Base-by-base conservation (phyloP, 108 stramenopile genomes). In the Nitzschia palea region DNA sequence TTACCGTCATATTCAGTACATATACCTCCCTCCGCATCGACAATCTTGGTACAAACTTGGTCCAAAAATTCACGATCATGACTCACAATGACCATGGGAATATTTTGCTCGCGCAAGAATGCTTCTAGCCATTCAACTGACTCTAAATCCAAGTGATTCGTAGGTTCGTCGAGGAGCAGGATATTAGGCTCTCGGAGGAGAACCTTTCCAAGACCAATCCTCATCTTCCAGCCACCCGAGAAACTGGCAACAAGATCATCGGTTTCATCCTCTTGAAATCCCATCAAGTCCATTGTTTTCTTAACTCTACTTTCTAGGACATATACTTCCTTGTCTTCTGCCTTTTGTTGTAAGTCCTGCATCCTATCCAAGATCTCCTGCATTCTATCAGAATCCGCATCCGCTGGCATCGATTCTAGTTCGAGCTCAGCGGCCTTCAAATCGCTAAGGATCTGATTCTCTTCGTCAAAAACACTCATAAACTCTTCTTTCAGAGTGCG, bases 51-150 rank as follows among this genome's bases (percentile, higher is more conserved):
- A 81, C 96, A 95, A 17, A 95, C 96, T 68, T 94, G 95, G 81
- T 98, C 98, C 55, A 99, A 82, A 73, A 99, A 99, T 77, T 97
- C 98, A 62, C 98, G 90, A 89, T 99, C 98, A 71, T 99, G 98
- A 63, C 92, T 95, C 6, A 99, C 98, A 65, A 99, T 97, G 30
- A 97, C 82, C 96, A 99, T 97, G 26, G 98, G 97, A 40, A 97
- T 80, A 52, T 84, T 94, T 69, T 97, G 97, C 57, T 96, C 83
- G 6, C 86, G 74, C 48, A 99, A 74, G 70, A 98, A 99, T 43
- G 75, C 77, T 76, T 99, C 98, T 20, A 99, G 74, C 98, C 98
- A 99, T 79, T 97, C 95, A 31, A 99, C 97, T 57, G 88, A 90
- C 33, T 96, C 96, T 36, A 94, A 62, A 78, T 85, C 88, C 48